Conservation (phyloP, 306 rosid genomes). For the Dalbergia oliveri region DNA sequence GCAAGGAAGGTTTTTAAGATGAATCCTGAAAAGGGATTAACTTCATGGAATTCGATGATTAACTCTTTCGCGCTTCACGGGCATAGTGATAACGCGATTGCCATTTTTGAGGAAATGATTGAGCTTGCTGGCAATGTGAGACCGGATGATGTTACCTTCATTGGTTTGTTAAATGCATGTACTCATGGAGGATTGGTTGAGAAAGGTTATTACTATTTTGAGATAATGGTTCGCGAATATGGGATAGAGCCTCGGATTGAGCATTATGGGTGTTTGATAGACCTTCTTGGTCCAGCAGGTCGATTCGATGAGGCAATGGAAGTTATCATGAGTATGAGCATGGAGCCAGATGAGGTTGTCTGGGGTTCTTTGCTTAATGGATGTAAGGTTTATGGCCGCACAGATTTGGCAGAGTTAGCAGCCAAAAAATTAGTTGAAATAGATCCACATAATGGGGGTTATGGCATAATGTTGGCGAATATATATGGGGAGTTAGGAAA, state of each 20-base stretch:
- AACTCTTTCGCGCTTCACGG: conserved; percentile 82
- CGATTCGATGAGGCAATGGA: conserved; percentile 77
- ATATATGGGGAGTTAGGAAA: conserved; percentile 69
- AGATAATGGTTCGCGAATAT: conserved; percentile 59
- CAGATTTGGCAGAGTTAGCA: conserved; percentile 73
- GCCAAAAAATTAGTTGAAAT: conserved; percentile 67
- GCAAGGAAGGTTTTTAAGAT: conserved; percentile 71
- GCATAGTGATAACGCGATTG: conserved; percentile 59
- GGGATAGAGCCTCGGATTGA: conserved; percentile 69
- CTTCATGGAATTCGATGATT: conserved; percentile 83
- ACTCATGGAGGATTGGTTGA: conserved; percentile 84
- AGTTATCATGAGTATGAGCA: conserved; percentile 67
- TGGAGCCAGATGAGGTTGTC: conserved; percentile 84
- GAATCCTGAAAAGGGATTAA: conserved; percentile 60
- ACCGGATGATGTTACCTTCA: conserved; percentile 78
- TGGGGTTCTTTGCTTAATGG: conserved; percentile 89
- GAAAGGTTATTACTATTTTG: conserved; percentile 66
- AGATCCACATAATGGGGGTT: conserved; percentile 79
- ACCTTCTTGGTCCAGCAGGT: conserved; percentile 85
- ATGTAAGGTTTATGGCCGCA: conserved; percentile 73
- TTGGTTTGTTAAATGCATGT: conserved; percentile 83
- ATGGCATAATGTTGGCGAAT: conserved; percentile 69
- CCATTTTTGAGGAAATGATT: conserved; percentile 67
- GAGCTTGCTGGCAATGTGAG: conserved; percentile 36
- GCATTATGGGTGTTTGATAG: conserved; percentile 86